Percentiles rank a stretch among this genome's conserved stretches.
phyloP scores from a whole-genome alignment of 2,329 filamentous ascomycete genomes.

The Aureobasidium namibiae region DNA sequence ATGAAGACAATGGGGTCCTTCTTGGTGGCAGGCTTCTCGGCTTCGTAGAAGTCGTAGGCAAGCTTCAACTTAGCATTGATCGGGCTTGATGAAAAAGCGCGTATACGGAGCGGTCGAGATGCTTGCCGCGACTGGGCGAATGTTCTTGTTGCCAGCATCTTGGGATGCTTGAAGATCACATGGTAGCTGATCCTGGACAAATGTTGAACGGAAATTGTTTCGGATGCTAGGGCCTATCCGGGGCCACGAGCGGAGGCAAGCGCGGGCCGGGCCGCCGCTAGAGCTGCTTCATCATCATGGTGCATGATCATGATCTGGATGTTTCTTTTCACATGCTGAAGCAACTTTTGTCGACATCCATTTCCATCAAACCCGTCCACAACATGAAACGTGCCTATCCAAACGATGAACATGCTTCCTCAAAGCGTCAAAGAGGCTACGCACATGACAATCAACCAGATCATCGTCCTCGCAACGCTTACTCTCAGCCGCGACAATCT shows the following conservation, averaged over 20 bases:
- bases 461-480: neutral
- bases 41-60: slow-evolving; percentile 58
- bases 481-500: neutral
- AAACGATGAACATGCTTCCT: neutral
- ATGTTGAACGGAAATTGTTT: slow-evolving; percentile 8
- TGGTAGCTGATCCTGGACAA: neutral
- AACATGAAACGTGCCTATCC: slow-evolving; percentile 4
- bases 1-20: slow-evolving; percentile 70
- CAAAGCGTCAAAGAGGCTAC: neutral
- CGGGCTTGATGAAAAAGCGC: slow-evolving; percentile 4
- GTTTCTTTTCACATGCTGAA: slow-evolving; percentile 2
- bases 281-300: neutral
- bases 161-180: neutral
- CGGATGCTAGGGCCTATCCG: neutral
- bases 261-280: neutral
- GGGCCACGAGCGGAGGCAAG: neutral
- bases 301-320: slow-evolving; percentile 4
- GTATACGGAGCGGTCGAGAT: neutral
- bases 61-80: slow-evolving; percentile 30
- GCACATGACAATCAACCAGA: neutral
- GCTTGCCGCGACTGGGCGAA: slow-evolving; percentile 2
- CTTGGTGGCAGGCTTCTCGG: slow-evolving; percentile 29
- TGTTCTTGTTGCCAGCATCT: slow-evolving; percentile 6
- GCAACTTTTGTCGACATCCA: neutral
- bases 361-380: neutral